Evolutionary conservation across 2,329 filamentous ascomycete species (phyloP).

Genomic region (Fusarium acutatum): DNA sequence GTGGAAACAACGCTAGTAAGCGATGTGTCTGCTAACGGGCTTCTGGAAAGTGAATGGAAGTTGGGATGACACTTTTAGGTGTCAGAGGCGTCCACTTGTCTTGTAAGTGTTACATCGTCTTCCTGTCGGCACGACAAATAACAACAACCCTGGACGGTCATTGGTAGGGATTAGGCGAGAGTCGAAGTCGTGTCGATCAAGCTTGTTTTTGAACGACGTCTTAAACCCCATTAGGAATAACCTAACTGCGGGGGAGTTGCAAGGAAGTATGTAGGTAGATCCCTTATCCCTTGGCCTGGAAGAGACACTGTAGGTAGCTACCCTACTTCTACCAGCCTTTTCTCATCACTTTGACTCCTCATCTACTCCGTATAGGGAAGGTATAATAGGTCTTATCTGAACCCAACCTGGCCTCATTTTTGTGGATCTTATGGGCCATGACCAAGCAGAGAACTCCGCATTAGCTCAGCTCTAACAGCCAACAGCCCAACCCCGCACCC

Average conservation of each 20-base stretch:
- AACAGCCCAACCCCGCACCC: background rate
- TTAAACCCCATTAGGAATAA: background rate
- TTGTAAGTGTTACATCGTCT: background rate
- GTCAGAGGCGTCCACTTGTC: background rate
- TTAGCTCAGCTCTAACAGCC: background rate
- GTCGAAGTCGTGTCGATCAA: background rate
- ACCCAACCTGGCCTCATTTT: background rate
- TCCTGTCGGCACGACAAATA: background rate
- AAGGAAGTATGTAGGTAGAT: background rate
- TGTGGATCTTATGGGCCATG: background rate
- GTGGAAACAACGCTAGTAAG: background rate
- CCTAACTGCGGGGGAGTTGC: background rate
- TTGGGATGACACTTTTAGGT: background rate
- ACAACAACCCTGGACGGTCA: fast-evolving
- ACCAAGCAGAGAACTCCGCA: too few species aligned
- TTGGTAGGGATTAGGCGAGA: background rate
- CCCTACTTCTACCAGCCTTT: background rate
- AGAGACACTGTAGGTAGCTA: background rate
- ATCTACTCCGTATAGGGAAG: background rate
- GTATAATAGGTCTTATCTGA: background rate
- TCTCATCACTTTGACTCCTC: background rate
- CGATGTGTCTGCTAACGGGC: background rate
- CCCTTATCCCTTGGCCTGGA: too few species aligned
- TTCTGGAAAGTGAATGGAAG: background rate
- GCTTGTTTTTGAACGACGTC: background rate